Evolutionary conservation across 2,329 filamentous ascomycete genomes (phyloP).

Genomic region (Apiospora sp.): DNA sequence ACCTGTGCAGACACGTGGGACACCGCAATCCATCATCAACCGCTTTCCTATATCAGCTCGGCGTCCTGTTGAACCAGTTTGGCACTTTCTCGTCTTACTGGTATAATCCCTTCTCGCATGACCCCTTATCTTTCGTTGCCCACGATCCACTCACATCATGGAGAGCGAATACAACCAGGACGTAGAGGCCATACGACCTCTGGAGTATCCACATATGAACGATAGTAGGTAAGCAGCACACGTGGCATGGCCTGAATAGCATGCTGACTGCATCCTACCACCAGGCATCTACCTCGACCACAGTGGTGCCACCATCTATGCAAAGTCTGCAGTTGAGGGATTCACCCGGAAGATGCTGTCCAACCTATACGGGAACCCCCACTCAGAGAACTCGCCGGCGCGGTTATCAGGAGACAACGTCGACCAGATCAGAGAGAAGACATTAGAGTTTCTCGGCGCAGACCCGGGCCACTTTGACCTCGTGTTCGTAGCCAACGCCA

Average conservation of each 20-base stretch:
- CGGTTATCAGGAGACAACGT: slow-evolving; percentile 64
- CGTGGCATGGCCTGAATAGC: neutral
- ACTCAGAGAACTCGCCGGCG: slow-evolving; percentile 69
- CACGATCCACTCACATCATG: neutral
- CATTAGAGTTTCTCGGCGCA: slow-evolving; percentile 66
- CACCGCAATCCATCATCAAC: slow-evolving; percentile 23
- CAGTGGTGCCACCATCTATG: slow-evolving; percentile 64
- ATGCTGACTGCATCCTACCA: slow-evolving; percentile 24
- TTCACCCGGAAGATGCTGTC: slow-evolving; percentile 63
- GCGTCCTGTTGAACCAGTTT: slow-evolving; percentile 27
- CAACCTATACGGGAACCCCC: slow-evolving; percentile 73
- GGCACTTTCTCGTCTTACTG: neutral
- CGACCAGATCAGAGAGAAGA: slow-evolving; percentile 60
- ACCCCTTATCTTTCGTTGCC: neutral
- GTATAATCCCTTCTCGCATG: neutral
- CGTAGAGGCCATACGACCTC: slow-evolving; percentile 47
- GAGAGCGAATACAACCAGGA: slow-evolving; percentile 41
- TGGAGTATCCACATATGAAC: slow-evolving; percentile 53
- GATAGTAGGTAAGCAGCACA: slow-evolving; percentile 41
- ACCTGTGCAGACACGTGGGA: neutral
- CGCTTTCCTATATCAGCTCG: slow-evolving; percentile 33
- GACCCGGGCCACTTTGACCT: slow-evolving; percentile 66
- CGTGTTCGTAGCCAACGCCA: slow-evolving; percentile 91
- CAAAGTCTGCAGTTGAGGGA: slow-evolving; percentile 62
- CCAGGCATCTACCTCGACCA: slow-evolving; percentile 65